Percentiles rank a stretch among this genome's conserved stretches.
These are phyloP conservation scores for Chlorella sp. DNA, from an alignment of 139 green algal species.

Conservation along the genomic window DNA sequence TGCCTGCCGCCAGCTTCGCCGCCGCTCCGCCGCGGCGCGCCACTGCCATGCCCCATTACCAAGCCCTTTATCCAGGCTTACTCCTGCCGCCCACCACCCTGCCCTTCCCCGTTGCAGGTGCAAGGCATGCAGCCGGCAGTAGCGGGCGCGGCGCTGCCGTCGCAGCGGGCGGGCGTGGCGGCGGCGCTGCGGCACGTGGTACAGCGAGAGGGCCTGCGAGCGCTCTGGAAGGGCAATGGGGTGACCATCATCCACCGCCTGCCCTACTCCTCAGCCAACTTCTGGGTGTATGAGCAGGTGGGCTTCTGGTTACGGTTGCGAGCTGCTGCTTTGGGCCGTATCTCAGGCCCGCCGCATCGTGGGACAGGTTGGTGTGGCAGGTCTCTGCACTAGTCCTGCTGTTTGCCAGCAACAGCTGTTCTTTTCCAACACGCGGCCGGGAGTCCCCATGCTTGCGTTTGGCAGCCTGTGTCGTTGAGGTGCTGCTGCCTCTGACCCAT, in stretches of 20 bases:
- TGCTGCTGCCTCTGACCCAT: no score
- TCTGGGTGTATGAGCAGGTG: constrained; percentile 88
- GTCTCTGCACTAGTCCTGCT: no score
- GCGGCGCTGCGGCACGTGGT: constrained; percentile 63
- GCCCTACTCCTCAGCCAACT: constrained; percentile 97
- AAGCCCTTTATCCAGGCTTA: background rate
- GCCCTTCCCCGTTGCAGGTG: background rate
- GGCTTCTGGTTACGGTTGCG: no score
- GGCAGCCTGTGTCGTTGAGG: no score
- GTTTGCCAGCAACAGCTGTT: no score
- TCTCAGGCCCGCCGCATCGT: no score
- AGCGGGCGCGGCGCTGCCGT: background rate
- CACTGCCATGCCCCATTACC: background rate
- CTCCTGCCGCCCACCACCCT: background rate
- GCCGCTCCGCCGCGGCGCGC: background rate
- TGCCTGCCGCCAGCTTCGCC: background rate
- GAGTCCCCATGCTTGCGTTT: no score
- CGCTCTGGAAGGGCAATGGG: constrained; percentile 95
- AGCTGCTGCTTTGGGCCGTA: background rate
- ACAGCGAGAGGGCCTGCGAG: constrained; percentile 71
- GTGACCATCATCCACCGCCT: constrained; percentile 90
- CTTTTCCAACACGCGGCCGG: no score
- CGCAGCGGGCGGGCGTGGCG: constrained; percentile 11
- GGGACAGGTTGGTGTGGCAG: no score
- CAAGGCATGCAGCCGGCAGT: constrained; percentile 8